Evolutionary conservation across 257 asterid genomes (phyloP).

Genomic region (Salvia miltiorrhiza): DNA sequence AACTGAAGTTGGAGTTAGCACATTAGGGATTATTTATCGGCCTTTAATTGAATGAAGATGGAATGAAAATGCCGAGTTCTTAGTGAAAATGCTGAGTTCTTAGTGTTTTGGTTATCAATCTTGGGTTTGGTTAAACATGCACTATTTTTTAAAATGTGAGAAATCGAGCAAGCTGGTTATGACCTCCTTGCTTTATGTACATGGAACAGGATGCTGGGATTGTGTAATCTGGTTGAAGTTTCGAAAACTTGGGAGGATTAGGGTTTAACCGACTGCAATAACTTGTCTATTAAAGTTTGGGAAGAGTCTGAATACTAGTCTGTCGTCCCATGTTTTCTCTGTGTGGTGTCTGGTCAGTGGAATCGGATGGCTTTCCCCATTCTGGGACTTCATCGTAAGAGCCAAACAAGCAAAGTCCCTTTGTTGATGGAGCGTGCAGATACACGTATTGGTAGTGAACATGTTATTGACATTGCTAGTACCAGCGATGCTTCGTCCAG

Average conservation of each 20-base stretch:
- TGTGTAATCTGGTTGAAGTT: constrained; percentile 23
- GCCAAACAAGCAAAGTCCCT: constrained; percentile 47
- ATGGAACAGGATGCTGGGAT: constrained; percentile 25
- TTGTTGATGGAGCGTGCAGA: constrained; percentile 63
- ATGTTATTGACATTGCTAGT: constrained; percentile 60
- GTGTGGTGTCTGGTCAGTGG: constrained; percentile 31
- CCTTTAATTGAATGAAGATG: not conserved
- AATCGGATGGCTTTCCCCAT: constrained; percentile 55
- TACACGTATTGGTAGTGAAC: constrained; percentile 36
- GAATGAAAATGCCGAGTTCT: constrained; percentile 15
- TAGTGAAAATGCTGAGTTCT: not conserved
- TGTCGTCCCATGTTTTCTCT: constrained; percentile 46
- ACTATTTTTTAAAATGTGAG: not conserved
- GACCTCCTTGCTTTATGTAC: constrained; percentile 11
- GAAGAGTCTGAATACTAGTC: constrained; percentile 9
- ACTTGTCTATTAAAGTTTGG: not conserved
- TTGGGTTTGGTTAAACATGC: not conserved
- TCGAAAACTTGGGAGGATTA: constrained; percentile 4
- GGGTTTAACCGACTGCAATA: constrained; percentile 16
- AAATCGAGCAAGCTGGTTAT: constrained; percentile 2
- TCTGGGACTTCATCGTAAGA: constrained; percentile 62
- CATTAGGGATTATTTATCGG: not conserved
- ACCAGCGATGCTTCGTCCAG: constrained; percentile 49
- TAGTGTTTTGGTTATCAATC: not conserved
- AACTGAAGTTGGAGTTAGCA: not conserved